A percentile compares a stretch with the other conserved stretches of the same genome.
Evolutionary conservation across 257 asterid species (phyloP).

Genomic region (Solanum arcanum): DNA sequence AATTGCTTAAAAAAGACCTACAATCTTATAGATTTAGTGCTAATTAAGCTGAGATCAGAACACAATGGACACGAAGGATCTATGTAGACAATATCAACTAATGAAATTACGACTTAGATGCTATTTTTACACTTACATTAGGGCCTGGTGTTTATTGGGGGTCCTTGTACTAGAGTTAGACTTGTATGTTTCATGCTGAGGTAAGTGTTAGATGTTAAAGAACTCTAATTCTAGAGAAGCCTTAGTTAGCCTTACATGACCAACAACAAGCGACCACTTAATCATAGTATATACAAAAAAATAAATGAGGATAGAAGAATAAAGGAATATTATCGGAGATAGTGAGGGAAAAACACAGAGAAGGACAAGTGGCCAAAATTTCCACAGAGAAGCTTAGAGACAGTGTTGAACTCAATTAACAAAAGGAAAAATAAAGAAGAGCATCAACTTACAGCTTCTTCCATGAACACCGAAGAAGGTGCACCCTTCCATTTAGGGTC

Average conservation of each 20-base stretch:
- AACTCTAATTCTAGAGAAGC: neutral
- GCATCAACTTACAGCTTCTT: constrained; percentile 63
- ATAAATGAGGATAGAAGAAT: neutral
- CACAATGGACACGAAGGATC: neutral
- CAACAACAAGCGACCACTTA: neutral
- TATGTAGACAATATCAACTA: neutral
- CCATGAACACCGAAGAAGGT: constrained; percentile 70
- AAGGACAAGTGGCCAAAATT: neutral
- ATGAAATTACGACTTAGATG: neutral
- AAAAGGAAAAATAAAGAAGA: neutral
- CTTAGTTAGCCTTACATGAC: neutral
- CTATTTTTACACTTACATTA: neutral
- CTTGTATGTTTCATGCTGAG: neutral
- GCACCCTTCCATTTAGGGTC: constrained; percentile 99
- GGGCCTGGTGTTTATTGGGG: neutral
- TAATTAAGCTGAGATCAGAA: neutral
- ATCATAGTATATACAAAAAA: neutral
- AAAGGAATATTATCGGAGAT: neutral
- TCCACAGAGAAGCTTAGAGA: neutral
- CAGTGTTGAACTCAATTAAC: neutral
- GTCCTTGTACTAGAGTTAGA: neutral
- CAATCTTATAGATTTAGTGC: neutral
- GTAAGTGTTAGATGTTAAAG: neutral
- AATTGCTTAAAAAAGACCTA: neutral
- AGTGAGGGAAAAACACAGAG: neutral